phyloP scores from a whole-genome alignment of 306 rosid genomes.

The Corylus americana region DNA sequence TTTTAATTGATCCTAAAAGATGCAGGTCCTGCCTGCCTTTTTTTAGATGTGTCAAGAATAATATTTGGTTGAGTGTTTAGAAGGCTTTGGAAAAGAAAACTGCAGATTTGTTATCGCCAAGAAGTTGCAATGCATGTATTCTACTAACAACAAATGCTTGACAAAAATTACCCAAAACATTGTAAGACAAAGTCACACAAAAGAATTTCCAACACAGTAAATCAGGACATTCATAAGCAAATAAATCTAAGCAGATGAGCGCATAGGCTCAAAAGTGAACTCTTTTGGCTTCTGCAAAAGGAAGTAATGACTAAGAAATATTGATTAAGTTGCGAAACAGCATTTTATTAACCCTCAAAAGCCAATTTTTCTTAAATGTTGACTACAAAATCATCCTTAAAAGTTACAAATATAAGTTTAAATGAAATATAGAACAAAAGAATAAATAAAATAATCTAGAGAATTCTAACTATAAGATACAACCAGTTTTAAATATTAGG shows the following conservation, averaged over 20 bases:
- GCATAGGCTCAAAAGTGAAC: background rate
- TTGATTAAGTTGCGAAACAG: background rate
- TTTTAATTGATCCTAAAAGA: no score
- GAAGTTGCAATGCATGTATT: background rate
- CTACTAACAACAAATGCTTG: background rate
- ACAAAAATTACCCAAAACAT: background rate
- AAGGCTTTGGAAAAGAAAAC: no score
- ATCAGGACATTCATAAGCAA: background rate
- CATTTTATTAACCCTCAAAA: no score
- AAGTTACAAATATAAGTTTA: background rate
- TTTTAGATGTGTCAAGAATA: no score
- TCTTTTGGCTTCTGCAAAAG: background rate
- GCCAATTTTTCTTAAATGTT: background rate
- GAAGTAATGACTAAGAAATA: background rate
- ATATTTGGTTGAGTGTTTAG: no score
- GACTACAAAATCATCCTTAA: background rate
- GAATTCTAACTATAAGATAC: background rate
- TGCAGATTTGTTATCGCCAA: no score
- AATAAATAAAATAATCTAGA: background rate
- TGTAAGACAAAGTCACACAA: background rate
- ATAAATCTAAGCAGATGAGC: no score
- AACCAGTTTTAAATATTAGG: background rate
- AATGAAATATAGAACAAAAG: background rate
- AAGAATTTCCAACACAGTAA: background rate
- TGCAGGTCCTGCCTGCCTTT: no score